Base-by-base conservation (phyloP, 169 alveolate genomes). In the Babesia divergens region DNA sequence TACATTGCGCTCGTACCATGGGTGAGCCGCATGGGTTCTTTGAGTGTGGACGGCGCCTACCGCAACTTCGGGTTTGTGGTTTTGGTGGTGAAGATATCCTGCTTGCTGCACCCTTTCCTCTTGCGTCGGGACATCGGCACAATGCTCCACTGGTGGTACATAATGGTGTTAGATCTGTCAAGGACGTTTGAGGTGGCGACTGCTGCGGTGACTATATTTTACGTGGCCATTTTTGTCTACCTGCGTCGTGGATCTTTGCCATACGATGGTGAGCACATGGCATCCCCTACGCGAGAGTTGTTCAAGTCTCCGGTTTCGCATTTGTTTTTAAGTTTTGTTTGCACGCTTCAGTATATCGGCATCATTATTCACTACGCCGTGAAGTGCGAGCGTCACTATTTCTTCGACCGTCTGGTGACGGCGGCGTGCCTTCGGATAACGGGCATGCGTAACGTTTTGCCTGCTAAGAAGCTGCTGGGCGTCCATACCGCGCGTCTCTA, bases 141-240 rank as follows among this genome's bases (percentile, higher is more conserved):
- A 0, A 37, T 72, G 74, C 43, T 53, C 11, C 51, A 65, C 18
- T 43, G 22, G 0, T 55, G 53, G 50, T 72, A 65, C 54, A 26
- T 72, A 26, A 16, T 1, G 35, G 50, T 29, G 52, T 40, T 60
- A 58, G 37, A 40, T 1, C 13, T 72, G 7, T 32, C 60, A 35
- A 40, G 74, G 24, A 44, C 64, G n/a, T 72, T 72, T 24, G 83
- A 72, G 46, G n/a, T 24, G 26, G 74, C 52, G 7, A 65, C 74
- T 1, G 8, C 46, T 22, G 55, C 35, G 7, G 46, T 72, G 16
- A 64, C 83, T 0, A 44, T 56, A 28, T 72, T 29, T 32, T 72
- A 59, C 83, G 9, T 47, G 20, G n/a, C 35, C 29, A 55, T 64
- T 55, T 3, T 72, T 18, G 26, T 11, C n/a, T 28, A 31, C 35